Evolutionary conservation across 1,284 basidiomycete species (phyloP).

Genomic region (Mycena sp.): DNA sequence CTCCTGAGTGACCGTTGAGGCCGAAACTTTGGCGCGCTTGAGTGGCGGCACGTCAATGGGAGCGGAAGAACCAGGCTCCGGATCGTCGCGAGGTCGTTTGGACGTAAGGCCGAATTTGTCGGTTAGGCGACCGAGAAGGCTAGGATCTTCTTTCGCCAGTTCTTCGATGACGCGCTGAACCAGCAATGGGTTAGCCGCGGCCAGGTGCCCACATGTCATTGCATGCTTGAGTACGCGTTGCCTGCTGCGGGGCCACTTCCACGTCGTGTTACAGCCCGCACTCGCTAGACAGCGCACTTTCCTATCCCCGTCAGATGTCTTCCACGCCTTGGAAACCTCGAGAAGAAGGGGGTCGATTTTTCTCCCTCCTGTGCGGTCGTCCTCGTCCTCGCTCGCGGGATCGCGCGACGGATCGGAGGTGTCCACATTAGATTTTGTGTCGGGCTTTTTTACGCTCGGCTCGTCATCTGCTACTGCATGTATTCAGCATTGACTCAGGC

Average conservation of each 20-base stretch:
- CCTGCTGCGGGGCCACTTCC: background rate
- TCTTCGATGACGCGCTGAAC: background rate
- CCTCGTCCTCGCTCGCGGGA: background rate
- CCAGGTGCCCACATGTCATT: background rate
- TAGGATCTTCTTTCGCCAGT: background rate
- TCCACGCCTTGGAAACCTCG: background rate
- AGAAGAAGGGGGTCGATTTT: background rate
- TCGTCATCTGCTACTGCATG: too few species aligned
- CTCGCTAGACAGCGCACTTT: background rate
- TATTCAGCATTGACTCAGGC: too few species aligned
- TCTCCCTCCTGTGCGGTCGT: background rate
- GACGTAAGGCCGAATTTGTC: background rate
- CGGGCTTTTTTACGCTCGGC: background rate
- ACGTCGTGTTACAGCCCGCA: background rate
- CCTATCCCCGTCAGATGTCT: background rate
- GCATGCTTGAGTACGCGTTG: background rate
- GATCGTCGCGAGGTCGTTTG: background rate
- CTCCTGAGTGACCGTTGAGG: too few species aligned
- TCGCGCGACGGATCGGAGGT: background rate
- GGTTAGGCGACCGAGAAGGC: background rate
- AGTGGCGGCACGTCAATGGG: conserved; percentile 2
- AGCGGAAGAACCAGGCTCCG: background rate
- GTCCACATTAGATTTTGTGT: background rate
- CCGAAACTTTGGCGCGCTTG: background rate
- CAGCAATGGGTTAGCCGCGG: background rate